Percentiles rank a stretch among this genome's conserved stretches.
These are phyloP conservation scores for Mycena polygramma DNA, from an alignment of 768 basidiomycete genomes.

Conservation along the genomic window DNA sequence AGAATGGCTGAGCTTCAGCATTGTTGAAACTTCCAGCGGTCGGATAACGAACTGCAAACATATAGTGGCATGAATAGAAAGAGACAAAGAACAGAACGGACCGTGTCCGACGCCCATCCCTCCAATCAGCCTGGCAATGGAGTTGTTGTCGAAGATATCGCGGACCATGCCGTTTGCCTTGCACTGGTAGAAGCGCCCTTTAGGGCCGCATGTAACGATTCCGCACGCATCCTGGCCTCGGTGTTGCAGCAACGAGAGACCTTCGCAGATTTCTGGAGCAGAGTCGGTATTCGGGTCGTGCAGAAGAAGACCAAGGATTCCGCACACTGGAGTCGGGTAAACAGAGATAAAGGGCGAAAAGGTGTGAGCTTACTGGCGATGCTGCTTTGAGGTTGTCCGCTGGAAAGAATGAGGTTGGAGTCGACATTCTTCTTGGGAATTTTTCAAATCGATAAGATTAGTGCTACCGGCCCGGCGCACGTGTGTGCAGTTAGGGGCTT, in stretches of 20 bases:
- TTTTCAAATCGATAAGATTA: background rate
- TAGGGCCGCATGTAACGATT: slow-evolving; percentile 94
- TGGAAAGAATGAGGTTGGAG: slow-evolving; percentile 16
- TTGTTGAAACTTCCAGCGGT: slow-evolving; percentile 98
- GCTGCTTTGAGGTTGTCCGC: background rate
- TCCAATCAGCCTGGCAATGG: slow-evolving; percentile 83
- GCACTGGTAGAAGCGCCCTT: slow-evolving; percentile 97
- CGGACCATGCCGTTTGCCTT: slow-evolving; percentile 99
- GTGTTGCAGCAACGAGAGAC: slow-evolving; percentile 95
- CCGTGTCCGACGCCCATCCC: slow-evolving; percentile 99
- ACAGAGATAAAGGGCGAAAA: background rate
- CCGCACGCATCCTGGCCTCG: slow-evolving; percentile 99
- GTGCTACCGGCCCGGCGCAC: slow-evolving; percentile 3
- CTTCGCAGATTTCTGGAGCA: slow-evolving; percentile 93
- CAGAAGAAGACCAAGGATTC: slow-evolving; percentile 89
- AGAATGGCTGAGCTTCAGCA: slow-evolving; percentile 98
- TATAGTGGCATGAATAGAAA: slow-evolving; percentile 25
- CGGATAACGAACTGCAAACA: slow-evolving; percentile 87
- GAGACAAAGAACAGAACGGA: slow-evolving; percentile 50
- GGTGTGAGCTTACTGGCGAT: slow-evolving; percentile 22
- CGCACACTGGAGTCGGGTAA: slow-evolving; percentile 74
- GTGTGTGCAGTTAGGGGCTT: background rate
- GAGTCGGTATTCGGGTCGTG: slow-evolving; percentile 82
- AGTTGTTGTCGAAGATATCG: slow-evolving; percentile 90
- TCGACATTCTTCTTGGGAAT: background rate